Percentiles rank a stretch among this genome's conserved stretches.
Conservation (phyloP, 108 stramenopile species). For the Conticribra guillardii region DNA sequence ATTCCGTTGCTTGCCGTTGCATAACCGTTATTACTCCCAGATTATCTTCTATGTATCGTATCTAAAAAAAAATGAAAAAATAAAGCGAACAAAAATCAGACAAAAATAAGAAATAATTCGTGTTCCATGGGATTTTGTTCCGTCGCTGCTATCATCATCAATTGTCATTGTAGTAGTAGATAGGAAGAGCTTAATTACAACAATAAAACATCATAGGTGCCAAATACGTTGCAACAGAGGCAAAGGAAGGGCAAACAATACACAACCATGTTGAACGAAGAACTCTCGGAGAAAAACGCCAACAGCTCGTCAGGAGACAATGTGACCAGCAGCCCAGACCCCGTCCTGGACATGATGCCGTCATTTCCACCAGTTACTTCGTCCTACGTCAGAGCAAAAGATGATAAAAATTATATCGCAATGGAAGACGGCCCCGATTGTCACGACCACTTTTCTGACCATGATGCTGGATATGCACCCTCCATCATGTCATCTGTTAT, state of each 20-base stretch:
- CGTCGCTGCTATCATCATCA: no score
- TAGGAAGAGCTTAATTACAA: no score
- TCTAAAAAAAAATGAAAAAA: no score
- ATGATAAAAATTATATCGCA: conserved; percentile 9
- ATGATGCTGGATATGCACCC: not conserved
- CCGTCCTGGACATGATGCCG: conserved; percentile 16
- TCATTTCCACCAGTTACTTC: conserved; percentile 5
- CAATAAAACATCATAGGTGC: no score
- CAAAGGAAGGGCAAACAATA: no score
- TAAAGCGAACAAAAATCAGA: no score
- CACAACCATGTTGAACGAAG: conserved; percentile 23
- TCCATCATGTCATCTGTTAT: conserved; percentile 46
- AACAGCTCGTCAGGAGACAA: not conserved
- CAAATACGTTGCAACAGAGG: not conserved
- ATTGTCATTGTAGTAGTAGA: no score
- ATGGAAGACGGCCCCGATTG: conserved; percentile 9
- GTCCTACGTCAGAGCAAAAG: conserved; percentile 2
- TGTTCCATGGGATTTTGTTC: no score
- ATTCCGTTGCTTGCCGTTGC: no score
- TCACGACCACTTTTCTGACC: not conserved
- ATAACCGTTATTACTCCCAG: no score
- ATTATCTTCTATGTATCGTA: no score
- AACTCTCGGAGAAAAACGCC: not conserved
- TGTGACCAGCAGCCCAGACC: not conserved
- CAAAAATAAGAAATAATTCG: no score